Evolutionary conservation across 441 rosid species (phyloP), one percentile per base, ranked within the genome.

Genomic region (Breynia disticha): DNA sequence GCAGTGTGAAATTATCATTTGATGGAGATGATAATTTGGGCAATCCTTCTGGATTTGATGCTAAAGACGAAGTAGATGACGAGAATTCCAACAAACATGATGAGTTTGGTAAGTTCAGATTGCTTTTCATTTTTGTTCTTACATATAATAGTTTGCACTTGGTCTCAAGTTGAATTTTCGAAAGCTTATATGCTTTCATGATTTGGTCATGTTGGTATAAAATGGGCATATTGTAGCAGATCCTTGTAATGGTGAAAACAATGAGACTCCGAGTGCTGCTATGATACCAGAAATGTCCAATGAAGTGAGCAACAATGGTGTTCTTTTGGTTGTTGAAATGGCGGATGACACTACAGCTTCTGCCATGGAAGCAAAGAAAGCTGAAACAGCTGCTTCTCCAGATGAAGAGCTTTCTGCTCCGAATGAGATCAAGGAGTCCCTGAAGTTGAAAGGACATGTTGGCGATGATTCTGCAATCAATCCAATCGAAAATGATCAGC

Each of bases 61-160:
- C 5, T 19, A 24, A 19, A 24, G 13, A 19, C 11, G 53, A 19
- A 20, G 24, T 19, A 11, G 35, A 19, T 24, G 28, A 15, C 11
- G 63, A 45, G 16, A 55, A 54, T 39, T 16, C 39, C 24, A 49
- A 37, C 22, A 52, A 57, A 24, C 32, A 2, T 24, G 7, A 24
- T n/a, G 46, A 39, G 48, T 59, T 55, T 17, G 76, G 81, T 76
- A 62, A 19, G 59, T 22, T 20, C 10, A 9, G 15, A 47, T 19
- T 37, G 5, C 24, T 9, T 43, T 37, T 48, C 14, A 28, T 28
- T 2, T 28, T 28, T 28, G 7, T 28, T 28, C 35, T 28, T 28
- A 28, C 7, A 28, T 28, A 28, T 28, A 4, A 5, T 28, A 4
- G 5, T 28, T 7, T 28, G 7, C 35, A 5, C 35, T 28, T 28